A percentile compares a stretch with the other conserved stretches of the same genome.
Conservation (phyloP, 2,329 filamentous ascomycete species). For the Trichoderma lentiforme region DNA sequence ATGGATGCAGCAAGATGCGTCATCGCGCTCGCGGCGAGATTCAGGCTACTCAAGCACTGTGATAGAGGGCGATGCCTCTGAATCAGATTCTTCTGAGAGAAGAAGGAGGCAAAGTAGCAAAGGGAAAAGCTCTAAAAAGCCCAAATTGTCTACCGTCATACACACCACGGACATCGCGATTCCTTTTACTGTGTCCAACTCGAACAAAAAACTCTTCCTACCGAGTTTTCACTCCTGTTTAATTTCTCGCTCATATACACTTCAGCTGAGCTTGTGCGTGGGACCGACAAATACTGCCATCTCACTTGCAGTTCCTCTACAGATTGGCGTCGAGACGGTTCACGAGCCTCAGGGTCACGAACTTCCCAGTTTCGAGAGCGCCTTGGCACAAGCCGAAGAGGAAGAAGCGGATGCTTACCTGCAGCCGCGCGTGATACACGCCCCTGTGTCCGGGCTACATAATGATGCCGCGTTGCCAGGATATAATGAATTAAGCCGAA, state of each 20-base stretch:
- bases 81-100: constrained; percentile 31
- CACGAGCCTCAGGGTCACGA: constrained; percentile 33
- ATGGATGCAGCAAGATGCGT: constrained; percentile 40
- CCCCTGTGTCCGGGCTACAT: constrained; percentile 33
- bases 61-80: constrained; percentile 34
- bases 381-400: constrained; percentile 40
- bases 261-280: constrained; percentile 45
- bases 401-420: constrained; percentile 44
- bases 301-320: constrained; percentile 47
- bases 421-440: constrained; percentile 38
- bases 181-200: constrained; percentile 46
- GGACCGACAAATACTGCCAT: constrained; percentile 43
- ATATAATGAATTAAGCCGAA: constrained; percentile 35
- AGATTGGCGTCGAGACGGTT: constrained; percentile 45
- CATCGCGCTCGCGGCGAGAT: constrained; percentile 44
- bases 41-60: constrained; percentile 52
- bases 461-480: constrained; percentile 37
- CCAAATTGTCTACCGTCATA: constrained; percentile 29
- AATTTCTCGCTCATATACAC: constrained; percentile 51
- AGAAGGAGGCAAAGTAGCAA: constrained; percentile 19
- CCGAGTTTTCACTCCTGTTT: constrained; percentile 60
- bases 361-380: constrained; percentile 50
- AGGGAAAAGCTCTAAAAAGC: constrained; percentile 27
- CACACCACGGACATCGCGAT: constrained; percentile 45
- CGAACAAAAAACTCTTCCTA: constrained; percentile 49